Base-by-base conservation (phyloP, 495 filamentous ascomycete genomes). In the Annulohypoxylon moriforme region DNA sequence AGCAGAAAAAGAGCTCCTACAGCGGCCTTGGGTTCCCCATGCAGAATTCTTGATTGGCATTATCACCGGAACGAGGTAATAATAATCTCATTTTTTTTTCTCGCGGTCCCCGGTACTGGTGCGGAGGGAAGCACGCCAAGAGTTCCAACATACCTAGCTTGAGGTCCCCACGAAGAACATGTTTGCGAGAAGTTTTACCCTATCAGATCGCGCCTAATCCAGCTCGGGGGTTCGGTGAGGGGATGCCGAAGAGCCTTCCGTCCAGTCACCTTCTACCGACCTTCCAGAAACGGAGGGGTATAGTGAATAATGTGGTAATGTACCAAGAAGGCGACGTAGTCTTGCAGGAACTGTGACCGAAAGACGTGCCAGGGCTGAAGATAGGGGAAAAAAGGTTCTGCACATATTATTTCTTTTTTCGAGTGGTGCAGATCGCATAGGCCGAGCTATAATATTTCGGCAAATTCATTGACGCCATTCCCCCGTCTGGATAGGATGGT, bases 201-300 rank as follows among this genome's bases (percentile, higher is more conserved):
- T 73, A 73, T 73, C 65, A 69, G 47, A 56, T 67, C 22, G 52
- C 62, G 44, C 36, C 64, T 71, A 72, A 53, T 58, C 67, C 73
- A 70, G 69, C 75, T 75, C 75, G 75, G 75, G 73, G 68, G 69
- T 75, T 77, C 75, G 75, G 75, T 77, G 75, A 77, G 74, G 75
- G 60, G 64, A 69, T 75, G 75, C 75, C 75, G 75, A 77, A 60
- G 57, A 62, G 16, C 38, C 60, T 67, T 74, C 71, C 71, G 57
- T 63, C 67, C 70, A 75, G 70, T 77, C 67, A 73, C 64, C 67
- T 77, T 77, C 75, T 72, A 75, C 75, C 67, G 75, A 77, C 75
- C 75, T 77, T 77, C 75, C 75, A 77, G 75, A 77, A 77, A 69
- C 57, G 69, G 75, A 58, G 62, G 66, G 50, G 71, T 58, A 64